Evolutionary conservation across 2,329 filamentous ascomycete genomes (phyloP).

Genomic region (Cladophialophora psammophila): DNA sequence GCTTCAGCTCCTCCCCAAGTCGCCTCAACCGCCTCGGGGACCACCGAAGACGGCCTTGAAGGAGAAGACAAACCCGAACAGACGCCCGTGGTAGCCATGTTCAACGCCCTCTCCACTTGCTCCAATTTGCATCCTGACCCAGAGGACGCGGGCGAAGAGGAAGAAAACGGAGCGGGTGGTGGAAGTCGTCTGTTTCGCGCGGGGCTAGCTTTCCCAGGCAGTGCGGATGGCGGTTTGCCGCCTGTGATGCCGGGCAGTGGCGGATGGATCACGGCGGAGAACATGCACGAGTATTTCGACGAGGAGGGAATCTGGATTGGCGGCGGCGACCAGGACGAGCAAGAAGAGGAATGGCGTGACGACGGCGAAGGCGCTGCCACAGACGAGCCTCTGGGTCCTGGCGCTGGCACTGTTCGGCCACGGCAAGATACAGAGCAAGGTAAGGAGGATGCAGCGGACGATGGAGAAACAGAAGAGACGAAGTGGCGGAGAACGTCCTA

Average conservation of each 20-base stretch:
- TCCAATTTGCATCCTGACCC: constrained; percentile 59
- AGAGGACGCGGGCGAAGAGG: constrained; percentile 46
- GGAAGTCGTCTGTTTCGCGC: constrained; percentile 47
- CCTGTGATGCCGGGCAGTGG: constrained; percentile 58
- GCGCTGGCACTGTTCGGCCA: constrained; percentile 51
- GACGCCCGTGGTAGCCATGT: constrained; percentile 52
- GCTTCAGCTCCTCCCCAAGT: constrained; percentile 36
- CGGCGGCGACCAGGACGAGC: constrained; percentile 56
- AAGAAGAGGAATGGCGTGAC: constrained; percentile 57
- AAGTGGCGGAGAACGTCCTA: constrained; percentile 63
- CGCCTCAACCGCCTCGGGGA: constrained; percentile 21
- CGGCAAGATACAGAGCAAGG: constrained; percentile 46
- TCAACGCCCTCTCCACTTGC: constrained; percentile 55
- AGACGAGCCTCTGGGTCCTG: constrained; percentile 56
- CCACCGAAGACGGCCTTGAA: constrained; percentile 35
- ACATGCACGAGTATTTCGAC: constrained; percentile 84
- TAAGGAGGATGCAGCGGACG: constrained; percentile 42
- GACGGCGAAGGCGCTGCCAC: constrained; percentile 63
- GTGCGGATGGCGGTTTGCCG: constrained; percentile 50
- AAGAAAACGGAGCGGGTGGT: constrained; percentile 47
- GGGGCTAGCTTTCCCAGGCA: constrained; percentile 48
- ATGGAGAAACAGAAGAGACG: constrained; percentile 50
- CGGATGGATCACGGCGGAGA: constrained; percentile 80
- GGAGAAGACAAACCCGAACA: constrained; percentile 46
- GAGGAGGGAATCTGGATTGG: constrained; percentile 80